Evolutionary conservation across 169 alveolate species (phyloP), one percentile per base, ranked within the genome.

Genomic region (Plasmodium chabaudi): DNA sequence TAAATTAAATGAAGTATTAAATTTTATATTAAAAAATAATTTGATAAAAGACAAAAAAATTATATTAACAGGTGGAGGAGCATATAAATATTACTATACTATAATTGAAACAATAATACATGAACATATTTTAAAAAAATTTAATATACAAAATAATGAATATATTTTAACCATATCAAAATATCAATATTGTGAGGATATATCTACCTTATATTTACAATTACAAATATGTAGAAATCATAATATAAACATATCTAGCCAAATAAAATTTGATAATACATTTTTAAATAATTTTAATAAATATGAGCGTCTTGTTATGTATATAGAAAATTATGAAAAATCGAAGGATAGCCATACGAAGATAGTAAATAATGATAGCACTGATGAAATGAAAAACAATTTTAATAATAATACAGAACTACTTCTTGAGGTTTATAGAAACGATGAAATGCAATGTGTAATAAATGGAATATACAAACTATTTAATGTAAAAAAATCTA

Each of bases 371-470:
- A 60, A 60, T 15, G 25, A 23, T 39, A 2, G 3, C 13, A 39
- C n/a, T 5, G 44, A 65, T 34, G 19, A 34, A 21, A 42, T 60
- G 10, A 23, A 12, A 60, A 15, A 2, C 25, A 2, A 34, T 34
- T 23, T 9, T 61, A 61, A 25, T 61, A 1, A 19, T 61, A 34
- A 25, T 64, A 17, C 17, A n/a, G 87, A 90, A 70, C 90, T 95
- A 9, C 88, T 94, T 27, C 87, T 95, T 19, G 84, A 91, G 21
- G 72, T 95, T 47, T 65, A 59, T 60, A 93, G 95, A 57, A 93
- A 89, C 56, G 99, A 97, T 77, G 99, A 97, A 92, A 95, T 97
- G 94, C 93, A 87, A 13, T 84, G 95, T 57, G 89, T 97, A 57
- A 92, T 93, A 46, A 87, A 88, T 59, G 99, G 99, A 0, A 92